These are phyloP conservation scores for Neurospora crassa DNA, from an alignment of 2,329 filamentous ascomycete genomes.

Conservation along the genomic window DNA sequence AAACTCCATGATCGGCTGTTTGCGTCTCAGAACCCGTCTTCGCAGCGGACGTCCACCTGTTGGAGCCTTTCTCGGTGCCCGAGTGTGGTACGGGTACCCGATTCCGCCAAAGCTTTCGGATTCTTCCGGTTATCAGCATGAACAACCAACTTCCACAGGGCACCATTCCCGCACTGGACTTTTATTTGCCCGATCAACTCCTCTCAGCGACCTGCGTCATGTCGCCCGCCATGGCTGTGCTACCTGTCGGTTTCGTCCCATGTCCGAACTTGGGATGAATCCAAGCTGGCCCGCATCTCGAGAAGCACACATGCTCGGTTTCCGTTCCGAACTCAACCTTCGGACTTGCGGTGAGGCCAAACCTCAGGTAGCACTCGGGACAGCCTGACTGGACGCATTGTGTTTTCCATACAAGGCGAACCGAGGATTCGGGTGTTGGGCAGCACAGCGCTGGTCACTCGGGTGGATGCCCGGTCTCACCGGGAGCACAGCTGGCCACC, in stretches of 20 bases:
- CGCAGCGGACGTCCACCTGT: not conserved
- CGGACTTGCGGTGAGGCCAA: not conserved
- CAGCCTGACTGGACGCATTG: not conserved
- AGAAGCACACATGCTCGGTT: not conserved
- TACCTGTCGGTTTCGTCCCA: not conserved
- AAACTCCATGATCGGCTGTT: not conserved
- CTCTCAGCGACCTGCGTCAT: not conserved
- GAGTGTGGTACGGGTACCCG: not conserved
- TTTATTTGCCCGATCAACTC: not conserved
- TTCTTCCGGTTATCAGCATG: not conserved
- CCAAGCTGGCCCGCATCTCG: not conserved
- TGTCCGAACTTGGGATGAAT: not conserved
- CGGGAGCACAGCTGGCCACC: not conserved
- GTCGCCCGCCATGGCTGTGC: not conserved
- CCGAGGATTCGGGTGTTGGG: conserved; percentile 27
- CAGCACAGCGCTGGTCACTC: conserved; percentile 53
- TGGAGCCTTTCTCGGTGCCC: not conserved
- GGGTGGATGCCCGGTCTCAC: conserved; percentile 18
- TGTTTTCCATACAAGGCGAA: not conserved
- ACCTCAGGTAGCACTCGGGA: not conserved
- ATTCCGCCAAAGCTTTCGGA: not conserved
- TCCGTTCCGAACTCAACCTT: not conserved
- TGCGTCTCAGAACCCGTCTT: not conserved
- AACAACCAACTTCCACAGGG: not conserved
- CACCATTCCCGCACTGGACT: not conserved